Base-by-base conservation (phyloP, 495 filamentous ascomycete species). In the Aspergillus baeticus region DNA sequence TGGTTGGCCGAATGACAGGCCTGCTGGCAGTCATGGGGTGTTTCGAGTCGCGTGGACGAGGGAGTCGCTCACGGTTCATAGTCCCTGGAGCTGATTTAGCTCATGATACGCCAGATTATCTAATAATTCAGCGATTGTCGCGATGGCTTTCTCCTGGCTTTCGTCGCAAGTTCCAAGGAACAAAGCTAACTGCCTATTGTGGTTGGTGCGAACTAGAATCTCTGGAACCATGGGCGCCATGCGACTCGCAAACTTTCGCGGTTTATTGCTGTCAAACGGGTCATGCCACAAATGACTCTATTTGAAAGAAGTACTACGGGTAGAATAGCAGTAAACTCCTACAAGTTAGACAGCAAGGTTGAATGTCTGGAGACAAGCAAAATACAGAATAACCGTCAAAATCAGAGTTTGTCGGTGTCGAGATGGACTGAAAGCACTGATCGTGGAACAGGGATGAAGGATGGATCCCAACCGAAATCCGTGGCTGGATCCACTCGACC, bases 31-130 rank as follows among this genome's bases (percentile, higher is more conserved):
- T 45, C 42, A 45, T 45, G 42, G 42, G 42, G 29, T 45, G 42
- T 45, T 45, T 45, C 21, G 42, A 45, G 42, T 45, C 42, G 42
- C 42, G 42, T 45, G 42, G 42, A 21, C 42, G 21, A 21, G 26
- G 8, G 26, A 29, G 26, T 29, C 26, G 8, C 26, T 29, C 26
- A 29, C 4, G 3, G 26, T 8, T 29, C 26, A 29, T 29, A n/a
- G 26, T 29, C 8, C 26, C 26, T 29, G 26, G 26, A 29, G 26
- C 26, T 29, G 26, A 29, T 29, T 29, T 8, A 29, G 26, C 26
- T 29, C 4, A 8, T 29, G 26, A 29, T 29, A 8, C 3, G 26
- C 26, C 22, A 29, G 42, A 22, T 45, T 45, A 29, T 6, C 18
- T 45, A 45, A 45, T 21, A 21, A 14, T 14, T 23, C 21, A 45